Conservation (phyloP, 441 rosid species). For the Mallotus japonicus region DNA sequence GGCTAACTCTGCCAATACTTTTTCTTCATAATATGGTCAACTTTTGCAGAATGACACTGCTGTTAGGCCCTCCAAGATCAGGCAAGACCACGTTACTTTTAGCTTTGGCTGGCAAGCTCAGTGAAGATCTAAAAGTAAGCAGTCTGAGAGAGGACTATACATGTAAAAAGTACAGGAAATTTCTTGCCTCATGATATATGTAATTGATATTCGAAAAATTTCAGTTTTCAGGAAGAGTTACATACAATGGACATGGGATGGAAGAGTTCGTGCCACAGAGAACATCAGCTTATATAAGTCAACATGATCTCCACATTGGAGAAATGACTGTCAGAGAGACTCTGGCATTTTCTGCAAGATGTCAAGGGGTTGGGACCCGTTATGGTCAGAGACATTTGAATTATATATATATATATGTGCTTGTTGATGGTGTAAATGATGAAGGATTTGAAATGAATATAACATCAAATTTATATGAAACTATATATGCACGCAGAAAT, state of each 20-base stretch:
- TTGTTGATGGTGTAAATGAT: not conserved
- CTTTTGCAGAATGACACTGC: slow-evolving; percentile 45
- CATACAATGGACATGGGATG: slow-evolving; percentile 26
- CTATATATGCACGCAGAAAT: slow-evolving; percentile 36
- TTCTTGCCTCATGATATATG: not conserved
- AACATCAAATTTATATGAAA: not conserved
- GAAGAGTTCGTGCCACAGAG: slow-evolving; percentile 25
- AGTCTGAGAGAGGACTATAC: not conserved
- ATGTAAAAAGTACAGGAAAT: not conserved
- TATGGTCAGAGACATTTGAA: slow-evolving; percentile 10
- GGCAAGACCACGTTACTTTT: slow-evolving; percentile 61
- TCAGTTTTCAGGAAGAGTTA: slow-evolving; percentile 22
- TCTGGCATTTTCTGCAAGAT: slow-evolving; percentile 22
- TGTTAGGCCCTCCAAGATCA: slow-evolving; percentile 66
- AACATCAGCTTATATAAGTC: slow-evolving; percentile 22
- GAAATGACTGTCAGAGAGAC: slow-evolving; percentile 26
- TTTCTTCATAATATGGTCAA: not conserved
- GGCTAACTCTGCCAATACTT: no score
- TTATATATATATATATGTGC: no score
- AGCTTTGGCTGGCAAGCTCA: slow-evolving; percentile 56
- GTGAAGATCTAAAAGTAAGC: slow-evolving; percentile 42
- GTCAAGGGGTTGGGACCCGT: slow-evolving; percentile 24
- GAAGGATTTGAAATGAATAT: not conserved
- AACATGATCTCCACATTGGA: slow-evolving; percentile 21
- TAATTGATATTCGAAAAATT: not conserved